Base-by-base conservation (phyloP, 2,329 filamentous ascomycete species). In the Ciborinia camelliae region DNA sequence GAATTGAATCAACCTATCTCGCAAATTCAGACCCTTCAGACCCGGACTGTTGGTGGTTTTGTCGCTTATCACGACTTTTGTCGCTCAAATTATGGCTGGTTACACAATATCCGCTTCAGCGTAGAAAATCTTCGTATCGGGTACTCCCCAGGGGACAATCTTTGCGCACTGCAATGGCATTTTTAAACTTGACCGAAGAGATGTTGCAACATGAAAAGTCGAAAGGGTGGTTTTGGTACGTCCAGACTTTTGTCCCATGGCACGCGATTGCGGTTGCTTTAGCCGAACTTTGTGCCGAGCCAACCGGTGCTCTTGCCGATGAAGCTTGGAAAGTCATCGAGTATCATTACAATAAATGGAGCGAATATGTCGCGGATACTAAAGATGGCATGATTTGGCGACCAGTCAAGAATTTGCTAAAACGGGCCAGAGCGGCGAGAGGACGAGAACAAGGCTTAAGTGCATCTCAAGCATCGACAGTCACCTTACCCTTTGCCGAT, bases 221-320 rank as follows among this genome's bases (percentile, higher is more conserved):
- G 66, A 69, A 51, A 67, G 73, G 77, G 3, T 83, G 79, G 72
- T 71, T 73, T 26, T 84, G 82, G 80, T 81, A 81, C 77, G 76
- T 78, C n/a, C 72, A 77, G 18, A 79, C 76, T 0, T 84, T 82
- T 72, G 79, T 83, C 18, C 82, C 83, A 65, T 85, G 83, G 83
- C 82, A 85, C 68, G 79, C 81, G 9, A 74, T 85, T 0, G 81
- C 82, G 1, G 81, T 84, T 8, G 78, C 80, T 1, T 73, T 84
- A 18, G 82, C 82, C 1, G 82, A 84, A 67, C 76, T 85, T 28
- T 84, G 81, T 70, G 74, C 77, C 3, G 80, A 81, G 68, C 79
- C 80, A 3, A 74, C 76, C 45, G 58, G 63, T 4, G 20, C 48
- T 15, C 43, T 65, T 54, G 50, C 63, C 15, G 63, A 65, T 15